Base-by-base conservation (phyloP, 176 grass and related monocot species). In the Aegilops speltoides region DNA sequence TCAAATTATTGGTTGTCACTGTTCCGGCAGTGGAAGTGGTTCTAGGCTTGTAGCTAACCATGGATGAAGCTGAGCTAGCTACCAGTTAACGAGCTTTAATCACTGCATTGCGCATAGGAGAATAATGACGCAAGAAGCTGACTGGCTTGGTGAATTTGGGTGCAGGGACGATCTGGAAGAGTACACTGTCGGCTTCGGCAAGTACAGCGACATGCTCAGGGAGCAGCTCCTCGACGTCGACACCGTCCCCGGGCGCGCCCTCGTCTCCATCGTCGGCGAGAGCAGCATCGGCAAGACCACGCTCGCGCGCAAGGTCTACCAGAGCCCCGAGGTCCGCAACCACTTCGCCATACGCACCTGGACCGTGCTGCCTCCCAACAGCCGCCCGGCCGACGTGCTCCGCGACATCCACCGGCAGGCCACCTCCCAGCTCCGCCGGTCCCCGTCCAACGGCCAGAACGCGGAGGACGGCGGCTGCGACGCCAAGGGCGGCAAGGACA, bases 291-390 rank as follows among this genome's bases (percentile, higher is more conserved):
- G 91, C 28, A 88, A 87, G 79, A 84, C 88, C 48, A 82, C 88
- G 9, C 84, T 93, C 0, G 91, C 88, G 1, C 89, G 48, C 20
- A 88, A 93, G 76, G 85, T 87, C 7, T 93, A 88, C 86, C 32
- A 85, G 48, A 73, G 62, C 85, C 81, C 50, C 2, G 81, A 93
- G 76, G 57, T 93, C 11, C 67, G 88, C 26, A 87, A 77, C 72
- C 88, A 90, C 85, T 90, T 90, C 85, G 91, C 81, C 61, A 89
- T 87, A 48, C 84, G 77, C 75, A 89, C 85, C 10, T 90, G 85
- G 91, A 87, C 85, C 26, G 70, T 68, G 24, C 73, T 93, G 43
- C 77, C 91, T 26, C 81, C 77, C 20, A 90, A 88, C 69, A 78
- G 68, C 77, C 84, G 85, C 14, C 68, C 85, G 0, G 59, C 85